Evolutionary conservation across 371 early-diverging fungal species (phyloP).

Genomic region (Blakeslea trispora): DNA sequence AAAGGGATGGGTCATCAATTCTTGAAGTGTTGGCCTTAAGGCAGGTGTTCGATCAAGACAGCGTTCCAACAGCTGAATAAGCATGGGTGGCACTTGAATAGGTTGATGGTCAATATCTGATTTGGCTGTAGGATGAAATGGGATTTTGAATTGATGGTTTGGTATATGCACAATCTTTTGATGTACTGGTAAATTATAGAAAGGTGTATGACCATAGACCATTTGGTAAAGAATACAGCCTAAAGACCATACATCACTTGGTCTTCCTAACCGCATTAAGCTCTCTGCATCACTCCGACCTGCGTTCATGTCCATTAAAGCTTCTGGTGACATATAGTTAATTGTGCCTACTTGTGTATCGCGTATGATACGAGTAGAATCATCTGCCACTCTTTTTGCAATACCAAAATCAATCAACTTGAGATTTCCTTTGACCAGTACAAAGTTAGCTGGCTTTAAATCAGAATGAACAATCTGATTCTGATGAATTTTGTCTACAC

Average conservation of each 20-base stretch:
- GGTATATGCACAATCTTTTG: constrained; percentile 74
- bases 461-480: constrained; percentile 93
- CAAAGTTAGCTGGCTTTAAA: constrained; percentile 95
- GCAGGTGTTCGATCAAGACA: constrained; percentile 10
- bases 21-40: constrained; percentile 4
- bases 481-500: constrained; percentile 88
- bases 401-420: constrained; percentile 99
- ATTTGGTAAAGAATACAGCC: constrained; percentile 98
- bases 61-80: neutral
- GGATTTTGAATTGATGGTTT: constrained; percentile 64
- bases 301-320: constrained; percentile 51
- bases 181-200: constrained; percentile 67
- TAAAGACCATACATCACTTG: constrained; percentile 97
- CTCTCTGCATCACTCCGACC: constrained; percentile 15
- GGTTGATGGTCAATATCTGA: neutral
- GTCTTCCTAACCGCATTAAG: constrained; percentile 55
- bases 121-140: constrained; percentile 38
- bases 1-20: constrained; percentile 11
- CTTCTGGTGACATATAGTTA: constrained; percentile 98
- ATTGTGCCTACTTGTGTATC: constrained; percentile 93
- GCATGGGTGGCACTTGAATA: neutral
- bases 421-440: constrained; percentile 79
- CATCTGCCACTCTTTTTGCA: constrained; percentile 90
- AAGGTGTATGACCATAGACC: constrained; percentile 91
- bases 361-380: constrained; percentile 93